These are phyloP conservation scores for Microstegium vimineum DNA, from an alignment of 176 grass and related monocot species.

Conservation along the genomic window DNA sequence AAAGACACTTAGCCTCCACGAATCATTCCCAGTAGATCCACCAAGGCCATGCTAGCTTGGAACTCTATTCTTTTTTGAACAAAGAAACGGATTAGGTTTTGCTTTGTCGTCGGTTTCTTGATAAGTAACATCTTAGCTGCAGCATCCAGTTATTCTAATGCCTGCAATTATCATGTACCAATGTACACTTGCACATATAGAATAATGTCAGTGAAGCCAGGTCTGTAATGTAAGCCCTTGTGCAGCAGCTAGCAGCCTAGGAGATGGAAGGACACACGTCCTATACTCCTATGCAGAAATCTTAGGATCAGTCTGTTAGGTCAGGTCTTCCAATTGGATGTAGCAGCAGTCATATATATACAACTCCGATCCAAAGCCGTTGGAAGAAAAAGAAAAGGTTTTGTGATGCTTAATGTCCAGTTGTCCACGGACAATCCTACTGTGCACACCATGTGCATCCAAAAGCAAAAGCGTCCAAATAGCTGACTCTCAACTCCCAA, in stretches of 20 bases:
- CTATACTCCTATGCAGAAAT: conserved; percentile 18
- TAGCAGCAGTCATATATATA: no score
- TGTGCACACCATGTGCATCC: conserved; percentile 17
- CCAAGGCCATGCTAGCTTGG: background rate
- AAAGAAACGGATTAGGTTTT: background rate
- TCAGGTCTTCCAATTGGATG: conserved; percentile 14
- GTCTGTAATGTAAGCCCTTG: background rate
- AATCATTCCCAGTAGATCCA: background rate
- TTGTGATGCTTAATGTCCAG: conserved; percentile 17
- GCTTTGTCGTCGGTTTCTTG: background rate
- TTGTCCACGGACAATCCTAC: conserved; percentile 16
- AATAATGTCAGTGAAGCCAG: conserved; percentile 23
- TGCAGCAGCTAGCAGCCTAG: background rate
- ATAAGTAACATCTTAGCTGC: background rate
- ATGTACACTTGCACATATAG: background rate
- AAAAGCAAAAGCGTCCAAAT: background rate
- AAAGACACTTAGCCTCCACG: background rate
- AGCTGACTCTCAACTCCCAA: no score
- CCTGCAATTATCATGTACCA: no score
- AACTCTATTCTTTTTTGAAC: background rate
- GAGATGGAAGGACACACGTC: conserved; percentile 38
- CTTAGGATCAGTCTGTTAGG: conserved; percentile 42
- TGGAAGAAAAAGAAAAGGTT: background rate
- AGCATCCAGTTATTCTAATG: conserved; percentile 6
- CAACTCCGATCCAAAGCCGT: background rate